Base-by-base conservation (phyloP, 768 basidiomycete genomes). In the Phylloporus sp. region DNA sequence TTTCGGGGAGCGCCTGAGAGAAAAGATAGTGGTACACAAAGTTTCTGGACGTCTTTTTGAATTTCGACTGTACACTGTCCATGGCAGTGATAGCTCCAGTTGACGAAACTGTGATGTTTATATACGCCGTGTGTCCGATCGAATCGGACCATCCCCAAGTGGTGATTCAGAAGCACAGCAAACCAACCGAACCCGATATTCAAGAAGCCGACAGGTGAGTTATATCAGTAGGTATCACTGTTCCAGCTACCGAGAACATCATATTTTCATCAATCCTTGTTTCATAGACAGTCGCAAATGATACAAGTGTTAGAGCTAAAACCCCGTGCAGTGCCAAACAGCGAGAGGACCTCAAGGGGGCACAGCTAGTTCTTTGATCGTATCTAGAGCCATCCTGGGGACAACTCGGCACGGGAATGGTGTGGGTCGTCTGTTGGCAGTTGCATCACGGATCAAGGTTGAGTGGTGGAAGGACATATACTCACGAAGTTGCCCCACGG, bases 1-100 rank as follows among this genome's bases (percentile, higher is more conserved):
- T 71, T 45, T 53, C 50, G 2, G 50, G 57, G 24, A 58, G 50
- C 2, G 66, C 60, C 20, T 52, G 48, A 2, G 67, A 59, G 38
- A 63, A 62, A 34, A 66, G 68, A 47, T 73, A 75, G 59, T 69
- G 66, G 35, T 77, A 75, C 20, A 49, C 64, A 35, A 74, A 50
- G 4, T 66, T 67, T 23, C 73, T 66, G 22, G 48, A 56, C 32
- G 71, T 71, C n/a, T 52, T 61, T 57, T 71, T 73, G 65, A 70
- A 71, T n/a, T 56, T 61, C 2, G 65, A 59, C 13, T 56, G 45
- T 13, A 66, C 29, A 20, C 49, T 58, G 45, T 65, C 67, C 61
- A 70, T 70, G 53, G 47, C n/a, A n/a, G n/a, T n/a, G n/a, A n/a
- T n/a, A n/a, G n/a, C n/a, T n/a, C n/a, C n/a, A n/a, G n/a, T n/a